phyloP scores from a whole-genome alignment of 2,329 filamentous ascomycete species.

The Sphaerulina vaccinii region DNA sequence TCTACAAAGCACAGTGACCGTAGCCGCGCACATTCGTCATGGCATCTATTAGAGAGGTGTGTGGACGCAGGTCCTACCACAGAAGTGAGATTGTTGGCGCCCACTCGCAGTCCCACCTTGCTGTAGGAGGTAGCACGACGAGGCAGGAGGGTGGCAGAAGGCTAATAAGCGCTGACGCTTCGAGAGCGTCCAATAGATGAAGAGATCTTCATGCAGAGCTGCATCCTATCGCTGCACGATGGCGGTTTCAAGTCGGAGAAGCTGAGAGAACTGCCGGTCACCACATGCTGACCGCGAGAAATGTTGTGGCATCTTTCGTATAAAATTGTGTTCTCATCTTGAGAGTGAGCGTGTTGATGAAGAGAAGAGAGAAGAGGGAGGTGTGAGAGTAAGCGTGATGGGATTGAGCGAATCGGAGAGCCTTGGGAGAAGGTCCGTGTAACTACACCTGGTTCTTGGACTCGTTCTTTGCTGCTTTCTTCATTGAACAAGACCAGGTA shows the following conservation, averaged over 20 bases:
- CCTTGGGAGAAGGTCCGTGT: too few relatives aligned
- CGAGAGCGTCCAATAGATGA: neutral
- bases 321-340: too few relatives aligned
- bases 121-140: conserved; percentile 8
- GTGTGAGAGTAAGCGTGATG: too few relatives aligned
- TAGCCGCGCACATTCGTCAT: neutral
- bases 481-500: too few relatives aligned
- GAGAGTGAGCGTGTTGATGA: too few relatives aligned
- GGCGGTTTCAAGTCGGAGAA: neutral
- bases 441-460: too few relatives aligned
- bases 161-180: conserved; percentile 11
- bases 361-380: too few relatives aligned
- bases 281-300: conserved; percentile 4
- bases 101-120: conserved; percentile 5
- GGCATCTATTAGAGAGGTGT: neutral
- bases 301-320: too few relatives aligned
- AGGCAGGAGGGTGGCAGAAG: conserved; percentile 6
- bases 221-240: conserved; percentile 7
- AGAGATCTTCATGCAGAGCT: conserved; percentile 5
- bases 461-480: too few relatives aligned
- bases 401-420: too few relatives aligned
- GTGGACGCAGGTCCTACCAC: conserved; percentile 1
- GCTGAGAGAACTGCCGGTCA: neutral
- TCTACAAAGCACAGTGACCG: neutral
- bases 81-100: conserved; percentile 9